Evolutionary conservation across 371 early-diverging fungal species (phyloP).

Genomic region (Chytridium lagenaria): DNA sequence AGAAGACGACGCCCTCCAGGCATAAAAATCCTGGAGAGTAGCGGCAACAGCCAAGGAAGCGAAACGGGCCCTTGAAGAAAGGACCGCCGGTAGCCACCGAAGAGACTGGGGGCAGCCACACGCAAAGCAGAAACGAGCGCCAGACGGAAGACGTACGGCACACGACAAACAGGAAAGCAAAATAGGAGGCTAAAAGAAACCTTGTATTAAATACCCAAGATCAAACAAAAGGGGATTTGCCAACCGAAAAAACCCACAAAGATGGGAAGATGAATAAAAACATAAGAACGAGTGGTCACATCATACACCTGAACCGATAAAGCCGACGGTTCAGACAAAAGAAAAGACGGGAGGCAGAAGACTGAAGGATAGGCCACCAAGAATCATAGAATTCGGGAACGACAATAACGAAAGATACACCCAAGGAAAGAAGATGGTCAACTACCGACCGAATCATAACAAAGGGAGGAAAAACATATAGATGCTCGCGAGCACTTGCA

Average conservation of each 20-base stretch:
- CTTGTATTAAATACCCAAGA: neutral
- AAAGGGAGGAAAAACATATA: slow-evolving; percentile 23
- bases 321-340: neutral
- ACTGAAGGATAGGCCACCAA: slow-evolving; percentile 23
- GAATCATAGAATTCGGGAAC: neutral
- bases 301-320: neutral
- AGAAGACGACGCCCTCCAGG: too few species aligned
- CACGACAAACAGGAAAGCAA: too few species aligned
- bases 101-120: too few species aligned
- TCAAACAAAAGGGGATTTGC: neutral
- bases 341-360: neutral
- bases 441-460: neutral
- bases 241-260: neutral
- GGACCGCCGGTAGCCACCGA: too few species aligned
- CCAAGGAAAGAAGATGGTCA: neutral
- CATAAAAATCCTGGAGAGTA: too few species aligned
- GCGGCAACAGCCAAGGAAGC: too few species aligned
- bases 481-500: neutral
- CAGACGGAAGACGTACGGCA: too few species aligned
- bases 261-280: neutral
- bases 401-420: neutral
- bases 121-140: too few species aligned
- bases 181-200: too few species aligned
- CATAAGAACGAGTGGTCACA: neutral
- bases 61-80: too few species aligned